Percentiles rank a stretch among this genome's conserved stretches.
Evolutionary conservation across 345 rosid genomes (phyloP).

Genomic region (Populus deltoides): DNA sequence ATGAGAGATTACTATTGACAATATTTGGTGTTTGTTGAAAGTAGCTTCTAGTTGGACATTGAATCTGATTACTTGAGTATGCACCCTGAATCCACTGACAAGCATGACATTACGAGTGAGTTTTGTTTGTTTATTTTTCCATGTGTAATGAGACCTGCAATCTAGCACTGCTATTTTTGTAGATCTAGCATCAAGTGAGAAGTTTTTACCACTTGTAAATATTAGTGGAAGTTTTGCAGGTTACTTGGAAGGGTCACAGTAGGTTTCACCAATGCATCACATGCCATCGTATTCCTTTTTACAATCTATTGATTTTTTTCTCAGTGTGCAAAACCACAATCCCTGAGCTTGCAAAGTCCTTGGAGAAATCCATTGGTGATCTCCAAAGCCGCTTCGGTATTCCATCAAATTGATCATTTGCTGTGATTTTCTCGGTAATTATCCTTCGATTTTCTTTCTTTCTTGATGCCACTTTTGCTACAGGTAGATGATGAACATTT

Average conservation of each 20-base stretch:
- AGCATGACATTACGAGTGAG: not conserved
- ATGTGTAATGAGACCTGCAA: not conserved
- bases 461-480: not conserved
- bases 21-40: not conserved
- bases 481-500: not conserved
- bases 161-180: not conserved
- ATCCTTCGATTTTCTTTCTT: not conserved
- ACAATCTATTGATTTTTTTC: not conserved
- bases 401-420: constrained; percentile 17
- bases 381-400: constrained; percentile 42
- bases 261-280: not conserved
- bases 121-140: not conserved
- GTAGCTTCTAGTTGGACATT: not conserved
- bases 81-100: not conserved
- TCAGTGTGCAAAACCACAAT: constrained; percentile 52
- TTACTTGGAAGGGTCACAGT: not conserved
- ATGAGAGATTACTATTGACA: too few relatives aligned
- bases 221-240: not conserved
- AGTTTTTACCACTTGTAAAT: not conserved
- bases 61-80: not conserved
- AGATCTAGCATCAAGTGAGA: not conserved
- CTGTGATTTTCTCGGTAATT: not conserved
- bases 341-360: constrained; percentile 43
- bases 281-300: not conserved
- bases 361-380: constrained; percentile 38